These are phyloP conservation scores for Gynandropsis gynandra DNA, from an alignment of 345 rosid species.

Conservation along the genomic window DNA sequence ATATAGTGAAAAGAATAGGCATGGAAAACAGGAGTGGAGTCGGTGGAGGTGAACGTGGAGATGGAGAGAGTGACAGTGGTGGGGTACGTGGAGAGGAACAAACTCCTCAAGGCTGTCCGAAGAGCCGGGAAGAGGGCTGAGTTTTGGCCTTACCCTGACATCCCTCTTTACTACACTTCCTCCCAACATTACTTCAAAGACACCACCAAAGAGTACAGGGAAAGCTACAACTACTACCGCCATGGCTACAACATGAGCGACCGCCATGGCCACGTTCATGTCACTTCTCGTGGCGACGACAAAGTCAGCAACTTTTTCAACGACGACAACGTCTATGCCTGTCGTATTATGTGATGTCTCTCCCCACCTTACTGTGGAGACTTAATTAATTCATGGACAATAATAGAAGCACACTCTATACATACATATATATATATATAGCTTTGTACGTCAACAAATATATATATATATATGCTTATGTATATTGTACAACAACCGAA, in stretches of 20 bases:
- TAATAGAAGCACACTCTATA: too few relatives aligned
- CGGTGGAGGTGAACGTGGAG: constrained; percentile 69
- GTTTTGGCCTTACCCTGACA: constrained; percentile 84
- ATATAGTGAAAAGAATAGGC: too few relatives aligned
- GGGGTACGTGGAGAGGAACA: constrained; percentile 85
- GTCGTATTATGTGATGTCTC: constrained; percentile 71
- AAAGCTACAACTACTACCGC: constrained; percentile 74
- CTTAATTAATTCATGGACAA: too few relatives aligned
- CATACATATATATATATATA: too few relatives aligned
- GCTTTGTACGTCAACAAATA: too few relatives aligned
- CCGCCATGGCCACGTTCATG: constrained; percentile 62
- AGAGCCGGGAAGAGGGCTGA: constrained; percentile 89
- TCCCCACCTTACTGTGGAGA: neutral
- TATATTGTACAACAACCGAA: too few relatives aligned
- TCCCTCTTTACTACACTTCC: constrained; percentile 75
- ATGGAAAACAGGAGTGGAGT: constrained; percentile 60
- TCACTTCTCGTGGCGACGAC: constrained; percentile 77
- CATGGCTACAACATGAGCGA: constrained; percentile 77
- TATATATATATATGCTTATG: too few relatives aligned
- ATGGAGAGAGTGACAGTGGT: constrained; percentile 76
- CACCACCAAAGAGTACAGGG: constrained; percentile 71
- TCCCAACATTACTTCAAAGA: constrained; percentile 59
- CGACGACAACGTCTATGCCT: constrained; percentile 84
- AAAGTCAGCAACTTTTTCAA: constrained; percentile 88
- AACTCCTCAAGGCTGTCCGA: constrained; percentile 73